Base-by-base conservation (phyloP, 2,329 filamentous ascomycete genomes). In the Botrytis hyacinthi region DNA sequence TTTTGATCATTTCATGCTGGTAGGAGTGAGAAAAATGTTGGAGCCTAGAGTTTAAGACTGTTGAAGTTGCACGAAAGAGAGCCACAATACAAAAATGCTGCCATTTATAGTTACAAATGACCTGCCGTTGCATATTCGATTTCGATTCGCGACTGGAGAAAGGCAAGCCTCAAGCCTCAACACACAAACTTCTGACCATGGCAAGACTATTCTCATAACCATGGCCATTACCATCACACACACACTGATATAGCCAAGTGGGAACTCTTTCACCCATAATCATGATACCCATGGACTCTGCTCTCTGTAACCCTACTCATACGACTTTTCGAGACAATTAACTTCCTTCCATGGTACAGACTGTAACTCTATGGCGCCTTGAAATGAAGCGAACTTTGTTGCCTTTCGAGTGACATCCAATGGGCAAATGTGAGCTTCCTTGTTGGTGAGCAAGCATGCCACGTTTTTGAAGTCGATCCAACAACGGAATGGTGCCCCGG, bases 391-490 rank as follows among this genome's bases (percentile, higher is more conserved):
- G 44, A 62, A n/a, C 54, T 62, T 70, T 35, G 68, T 32, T 61
- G 68, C 68, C 40, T 70, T 70, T 70, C 14, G 29, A 46, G 60
- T n/a, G n/a, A 8, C 12, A 7, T 18, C 54, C 68, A 70, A 62
- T 70, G 57, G 57, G 14, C 40, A 62, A 16, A 5, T 20, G 20
- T 22, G 22, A 44, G 22, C 48, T 61, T 46, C 37, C 51, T 61
- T 70, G 68, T 70, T 70, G 68, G 68, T 62, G 68, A 61, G 70
- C 70, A 63, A 71, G 70, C 70, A 54, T 71, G 70, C 70, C 70
- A 71, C 70, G 70, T 71, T 71, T 71, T 71, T 54, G 12, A 37
- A 46, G 37, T 40, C 60, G 68, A 70, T 70, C 68, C 70, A 40
- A 42, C 32, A 66, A 40, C 70, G 70, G 44, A 71, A 71, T 48